phyloP scores from a whole-genome alignment of 768 basidiomycete species.

The Trametes cubensis region DNA sequence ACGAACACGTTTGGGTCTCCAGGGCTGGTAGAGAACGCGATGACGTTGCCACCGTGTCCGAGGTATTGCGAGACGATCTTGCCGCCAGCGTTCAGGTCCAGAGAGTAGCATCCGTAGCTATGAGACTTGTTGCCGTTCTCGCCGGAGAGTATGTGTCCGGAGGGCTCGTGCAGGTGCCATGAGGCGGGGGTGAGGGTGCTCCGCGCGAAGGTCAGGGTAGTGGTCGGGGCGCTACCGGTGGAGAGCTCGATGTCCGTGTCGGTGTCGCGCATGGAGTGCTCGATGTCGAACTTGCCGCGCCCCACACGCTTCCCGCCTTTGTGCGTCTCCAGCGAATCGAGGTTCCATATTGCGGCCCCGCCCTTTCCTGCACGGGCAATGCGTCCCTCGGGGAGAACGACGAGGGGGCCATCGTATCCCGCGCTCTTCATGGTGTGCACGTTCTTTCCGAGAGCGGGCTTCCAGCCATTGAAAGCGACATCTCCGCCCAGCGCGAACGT shows the following conservation, averaged over 20 bases:
- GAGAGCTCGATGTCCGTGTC: slow-evolving; percentile 39
- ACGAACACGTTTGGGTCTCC: slow-evolving; percentile 41
- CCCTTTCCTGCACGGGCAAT: slow-evolving; percentile 41
- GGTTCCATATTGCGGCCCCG: slow-evolving; percentile 39
- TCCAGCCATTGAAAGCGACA: slow-evolving; percentile 1
- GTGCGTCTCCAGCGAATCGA: slow-evolving; percentile 40
- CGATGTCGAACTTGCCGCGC: not conserved
- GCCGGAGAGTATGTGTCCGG: slow-evolving; percentile 31
- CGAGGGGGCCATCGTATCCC: slow-evolving; percentile 35
- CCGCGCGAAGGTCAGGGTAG: slow-evolving; percentile 13
- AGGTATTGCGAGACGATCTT: slow-evolving; percentile 37
- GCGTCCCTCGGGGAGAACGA: slow-evolving; percentile 32
- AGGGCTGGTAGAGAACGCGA: slow-evolving; percentile 38
- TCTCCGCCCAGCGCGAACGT: slow-evolving; percentile 38
- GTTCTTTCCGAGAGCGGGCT: slow-evolving; percentile 16
- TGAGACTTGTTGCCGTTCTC: not conserved
- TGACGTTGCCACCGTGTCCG: slow-evolving; percentile 41
- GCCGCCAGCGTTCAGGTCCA: slow-evolving; percentile 41
- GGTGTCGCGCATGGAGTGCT: slow-evolving; percentile 27
- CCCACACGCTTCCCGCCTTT: slow-evolving; percentile 9
- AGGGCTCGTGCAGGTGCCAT: slow-evolving; percentile 35
- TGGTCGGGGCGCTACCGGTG: slow-evolving; percentile 28
- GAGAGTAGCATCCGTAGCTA: slow-evolving; percentile 20
- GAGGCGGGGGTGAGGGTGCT: slow-evolving; percentile 3
- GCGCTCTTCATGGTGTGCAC: slow-evolving; percentile 38